Base-by-base conservation (phyloP, 352 stramenopile species). In the Pythium aphanidermatum region DNA sequence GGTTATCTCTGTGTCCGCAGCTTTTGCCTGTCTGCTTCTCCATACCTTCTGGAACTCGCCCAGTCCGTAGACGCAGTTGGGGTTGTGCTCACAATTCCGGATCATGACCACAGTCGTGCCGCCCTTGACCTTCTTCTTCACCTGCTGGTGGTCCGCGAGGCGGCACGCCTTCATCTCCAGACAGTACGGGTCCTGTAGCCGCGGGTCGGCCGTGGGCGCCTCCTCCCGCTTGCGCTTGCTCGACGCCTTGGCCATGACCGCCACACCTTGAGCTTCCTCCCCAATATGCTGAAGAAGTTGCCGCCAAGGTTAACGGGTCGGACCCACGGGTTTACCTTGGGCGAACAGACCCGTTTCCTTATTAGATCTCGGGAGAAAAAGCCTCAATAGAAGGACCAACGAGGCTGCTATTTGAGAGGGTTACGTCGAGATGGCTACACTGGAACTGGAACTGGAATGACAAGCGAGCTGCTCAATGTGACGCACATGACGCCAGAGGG, bases 21-120 rank as follows among this genome's bases (percentile, higher is more conserved):
- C n/a, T n/a, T n/a, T n/a, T n/a, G n/a, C n/a, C n/a, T n/a, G n/a
- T n/a, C n/a, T n/a, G n/a, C n/a, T n/a, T n/a, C n/a, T n/a, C n/a
- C 36, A 2, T 51, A 83, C 73, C 57, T 83, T 68, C 13, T 82
- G 63, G 49, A 68, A 59, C 62, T 94, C 82, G 31, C 84, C 84
- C 9, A 95, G 61, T 3, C 84, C 84, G 25, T 73, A 95, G 31
- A 93, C 66, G 42, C 82, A 94, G 55, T 94, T 93, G 48, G 82
- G 82, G 44, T 95, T 95, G 44, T 85, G 61, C 2, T 45, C 55
- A 54, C 84, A 95, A 52, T 93, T 95, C 45, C 61, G 60, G 14
- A 73, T 7, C 12, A 71, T 56, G 0, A 39, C 14, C 3, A 38
- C 33, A 20, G 41, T 51, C 26, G 43, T 30, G 2, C 21, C 34